These are phyloP conservation scores for Kodamaea restingae DNA, from an alignment of 805 yeast species.

Conservation along the genomic window DNA sequence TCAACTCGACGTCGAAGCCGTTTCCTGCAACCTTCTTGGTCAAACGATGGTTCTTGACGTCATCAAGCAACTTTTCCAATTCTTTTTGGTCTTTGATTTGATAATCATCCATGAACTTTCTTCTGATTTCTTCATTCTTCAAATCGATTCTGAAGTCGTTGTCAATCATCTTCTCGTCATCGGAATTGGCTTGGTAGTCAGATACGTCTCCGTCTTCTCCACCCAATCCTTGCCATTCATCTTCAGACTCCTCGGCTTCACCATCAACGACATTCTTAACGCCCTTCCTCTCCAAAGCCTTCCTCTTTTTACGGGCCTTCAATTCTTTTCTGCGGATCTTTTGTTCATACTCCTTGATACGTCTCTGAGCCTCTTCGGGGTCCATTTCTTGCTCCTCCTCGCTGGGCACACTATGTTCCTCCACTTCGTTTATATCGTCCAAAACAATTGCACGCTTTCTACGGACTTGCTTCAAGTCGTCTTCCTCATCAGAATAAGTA, in stretches of 20 bases:
- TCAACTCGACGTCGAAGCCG: slow-evolving; percentile 57
- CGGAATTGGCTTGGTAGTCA: slow-evolving; percentile 58
- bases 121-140: slow-evolving; percentile 55
- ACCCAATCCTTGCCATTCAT: slow-evolving; percentile 81
- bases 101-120: slow-evolving; percentile 55
- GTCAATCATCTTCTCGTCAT: slow-evolving; percentile 75
- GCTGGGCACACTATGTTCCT: slow-evolving; percentile 15
- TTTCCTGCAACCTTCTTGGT: slow-evolving; percentile 52
- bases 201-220: slow-evolving; percentile 62
- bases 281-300: slow-evolving; percentile 58
- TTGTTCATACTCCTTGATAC: slow-evolving; percentile 37
- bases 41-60: slow-evolving; percentile 68
- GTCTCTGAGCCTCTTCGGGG: slow-evolving; percentile 20
- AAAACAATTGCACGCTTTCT: not conserved
- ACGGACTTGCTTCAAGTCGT: slow-evolving; percentile 1
- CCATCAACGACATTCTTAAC: slow-evolving; percentile 61
- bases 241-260: slow-evolving; percentile 87
- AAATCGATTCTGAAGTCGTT: slow-evolving; percentile 57
- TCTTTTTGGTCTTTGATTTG: slow-evolving; percentile 58
- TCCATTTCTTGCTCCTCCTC: slow-evolving; percentile 23
- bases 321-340: slow-evolving; percentile 34
- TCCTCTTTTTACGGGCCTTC: slow-evolving; percentile 30
- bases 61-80: slow-evolving; percentile 64
- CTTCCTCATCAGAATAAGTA: slow-evolving; percentile 22
- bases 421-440: slow-evolving; percentile 10